Conservation (phyloP, 2,329 filamentous ascomycete species). For the Aspergillus uvarum region DNA sequence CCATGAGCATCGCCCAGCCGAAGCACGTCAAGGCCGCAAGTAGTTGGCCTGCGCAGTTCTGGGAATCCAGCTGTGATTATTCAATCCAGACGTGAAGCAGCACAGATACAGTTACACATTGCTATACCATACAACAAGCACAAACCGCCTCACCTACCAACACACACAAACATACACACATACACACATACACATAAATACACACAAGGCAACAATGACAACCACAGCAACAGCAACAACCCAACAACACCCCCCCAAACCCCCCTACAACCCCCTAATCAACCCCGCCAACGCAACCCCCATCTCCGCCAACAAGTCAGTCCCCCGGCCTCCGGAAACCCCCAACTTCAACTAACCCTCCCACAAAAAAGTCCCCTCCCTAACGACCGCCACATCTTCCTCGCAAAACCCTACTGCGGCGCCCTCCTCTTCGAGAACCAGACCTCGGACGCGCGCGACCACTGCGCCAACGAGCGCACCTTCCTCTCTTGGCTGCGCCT, state of each 20-base stretch:
- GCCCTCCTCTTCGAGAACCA: conserved; percentile 66
- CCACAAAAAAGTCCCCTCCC: conserved; percentile 20
- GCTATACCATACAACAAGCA: neutral
- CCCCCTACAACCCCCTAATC: conserved; percentile 4
- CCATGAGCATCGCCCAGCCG: neutral
- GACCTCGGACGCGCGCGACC: conserved; percentile 65
- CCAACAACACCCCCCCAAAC: neutral
- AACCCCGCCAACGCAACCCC: neutral
- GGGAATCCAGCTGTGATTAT: neutral
- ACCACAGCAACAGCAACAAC: neutral
- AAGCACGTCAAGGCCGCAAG: neutral
- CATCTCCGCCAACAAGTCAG: neutral
- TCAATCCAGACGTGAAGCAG: neutral
- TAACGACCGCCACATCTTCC: conserved; percentile 46
- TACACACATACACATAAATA: neutral
- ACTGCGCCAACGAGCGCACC: conserved; percentile 66
- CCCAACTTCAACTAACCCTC: neutral
- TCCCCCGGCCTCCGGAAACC: neutral
- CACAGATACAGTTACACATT: neutral
- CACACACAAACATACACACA: neutral
- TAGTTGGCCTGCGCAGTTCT: neutral
- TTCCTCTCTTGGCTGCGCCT: conserved; percentile 92
- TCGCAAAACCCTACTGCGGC: conserved; percentile 55
- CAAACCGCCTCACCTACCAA: neutral
- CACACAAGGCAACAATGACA: neutral